These are phyloP conservation scores for Nothophytophthora sp. DNA, from an alignment of 352 stramenopile genomes.

Conservation along the genomic window DNA sequence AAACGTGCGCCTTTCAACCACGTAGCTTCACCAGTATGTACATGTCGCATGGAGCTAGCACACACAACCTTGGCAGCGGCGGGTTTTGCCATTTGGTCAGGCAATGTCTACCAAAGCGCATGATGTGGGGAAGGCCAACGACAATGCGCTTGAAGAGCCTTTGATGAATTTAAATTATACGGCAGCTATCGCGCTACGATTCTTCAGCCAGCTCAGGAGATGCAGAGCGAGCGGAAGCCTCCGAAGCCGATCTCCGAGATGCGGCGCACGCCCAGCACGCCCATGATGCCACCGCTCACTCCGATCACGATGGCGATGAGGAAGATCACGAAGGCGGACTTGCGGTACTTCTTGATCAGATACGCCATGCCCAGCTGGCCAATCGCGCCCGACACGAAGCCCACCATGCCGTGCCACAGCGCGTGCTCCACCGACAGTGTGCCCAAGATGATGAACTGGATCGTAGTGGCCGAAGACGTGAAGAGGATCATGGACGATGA, in stretches of 20 bases:
- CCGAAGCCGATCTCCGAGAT: conserved; percentile 63
- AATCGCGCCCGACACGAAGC: conserved; percentile 83
- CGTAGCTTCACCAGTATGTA: too few species aligned
- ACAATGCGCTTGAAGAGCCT: too few species aligned
- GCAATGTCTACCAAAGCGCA: too few species aligned
- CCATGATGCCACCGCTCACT: conserved; percentile 74
- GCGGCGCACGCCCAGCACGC: conserved; percentile 56
- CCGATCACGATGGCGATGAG: conserved; percentile 74
- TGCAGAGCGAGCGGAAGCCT: conserved; percentile 75
- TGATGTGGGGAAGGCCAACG: too few species aligned
- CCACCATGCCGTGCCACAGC: conserved; percentile 90
- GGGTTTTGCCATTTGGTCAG: too few species aligned
- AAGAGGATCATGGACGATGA: conserved; percentile 91
- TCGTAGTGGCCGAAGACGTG: conserved; percentile 92
- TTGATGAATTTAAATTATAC: conserved; percentile 26
- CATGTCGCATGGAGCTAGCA: too few species aligned
- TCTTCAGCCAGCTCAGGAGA: too few species aligned
- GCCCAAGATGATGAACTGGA: conserved; percentile 77
- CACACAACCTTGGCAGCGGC: too few species aligned
- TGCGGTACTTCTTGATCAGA: conserved; percentile 92
- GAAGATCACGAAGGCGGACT: conserved; percentile 81
- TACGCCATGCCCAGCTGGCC: conserved; percentile 93
- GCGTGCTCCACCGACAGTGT: conserved; percentile 73
- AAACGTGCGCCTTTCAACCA: too few species aligned
- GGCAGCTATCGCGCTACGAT: too few species aligned